These are phyloP conservation scores for Ceratocystis huliohia DNA, from an alignment of 2,329 filamentous ascomycete species.

Conservation along the genomic window DNA sequence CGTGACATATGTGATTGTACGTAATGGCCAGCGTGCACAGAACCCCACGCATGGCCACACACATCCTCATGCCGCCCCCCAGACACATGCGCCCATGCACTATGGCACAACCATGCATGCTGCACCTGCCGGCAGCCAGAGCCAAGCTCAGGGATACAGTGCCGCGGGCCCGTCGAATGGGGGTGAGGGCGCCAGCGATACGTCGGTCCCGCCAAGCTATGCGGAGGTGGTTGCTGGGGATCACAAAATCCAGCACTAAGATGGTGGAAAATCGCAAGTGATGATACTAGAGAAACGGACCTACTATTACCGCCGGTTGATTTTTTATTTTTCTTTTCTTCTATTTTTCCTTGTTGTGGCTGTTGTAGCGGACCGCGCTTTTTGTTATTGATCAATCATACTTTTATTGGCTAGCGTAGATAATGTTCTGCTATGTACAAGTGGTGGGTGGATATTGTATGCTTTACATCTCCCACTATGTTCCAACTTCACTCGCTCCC, in stretches of 20 bases:
- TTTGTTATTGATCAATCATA: not conserved
- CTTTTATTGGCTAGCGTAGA: not conserved
- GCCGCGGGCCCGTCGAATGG: constrained; percentile 32
- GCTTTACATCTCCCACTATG: too few relatives aligned
- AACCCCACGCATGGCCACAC: constrained; percentile 23
- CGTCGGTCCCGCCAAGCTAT: constrained; percentile 65
- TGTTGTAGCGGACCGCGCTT: not conserved
- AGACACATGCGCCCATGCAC: constrained; percentile 30
- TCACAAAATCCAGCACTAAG: constrained; percentile 62
- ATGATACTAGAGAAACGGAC: too few relatives aligned
- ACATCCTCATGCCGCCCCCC: constrained; percentile 22
- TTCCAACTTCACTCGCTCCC: not conserved
- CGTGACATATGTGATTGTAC: constrained; percentile 67
- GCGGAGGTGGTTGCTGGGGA: constrained; percentile 82
- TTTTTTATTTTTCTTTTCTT: too few relatives aligned
- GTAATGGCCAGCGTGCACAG: constrained; percentile 31
- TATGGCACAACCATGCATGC: constrained; percentile 34
- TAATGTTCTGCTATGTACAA: not conserved
- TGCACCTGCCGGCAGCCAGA: constrained; percentile 21
- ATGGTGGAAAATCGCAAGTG: not conserved
- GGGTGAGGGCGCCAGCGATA: constrained; percentile 30
- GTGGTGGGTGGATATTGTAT: too few relatives aligned
- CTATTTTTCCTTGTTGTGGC: not conserved
- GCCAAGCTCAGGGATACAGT: constrained; percentile 27
- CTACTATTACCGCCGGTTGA: too few relatives aligned